phyloP scores from a whole-genome alignment of 306 rosid genomes.

The Malus sylvestris region DNA sequence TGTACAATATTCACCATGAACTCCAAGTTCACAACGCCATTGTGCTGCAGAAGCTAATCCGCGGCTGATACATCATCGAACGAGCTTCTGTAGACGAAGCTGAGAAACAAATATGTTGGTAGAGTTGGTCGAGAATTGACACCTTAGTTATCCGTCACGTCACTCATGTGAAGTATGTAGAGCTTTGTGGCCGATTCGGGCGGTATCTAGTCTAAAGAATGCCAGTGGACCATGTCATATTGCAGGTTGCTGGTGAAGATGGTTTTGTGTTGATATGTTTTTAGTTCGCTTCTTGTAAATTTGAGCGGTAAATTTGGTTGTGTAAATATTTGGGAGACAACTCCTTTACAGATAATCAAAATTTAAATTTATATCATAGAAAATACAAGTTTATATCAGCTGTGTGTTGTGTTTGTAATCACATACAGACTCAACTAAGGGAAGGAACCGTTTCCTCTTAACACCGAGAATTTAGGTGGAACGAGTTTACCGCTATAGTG shows the following conservation, averaged over 20 bases:
- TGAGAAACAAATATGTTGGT: slow-evolving; percentile 5
- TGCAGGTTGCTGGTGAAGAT: not conserved
- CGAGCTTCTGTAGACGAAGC: slow-evolving; percentile 3
- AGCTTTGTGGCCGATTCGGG: slow-evolving; percentile 9
- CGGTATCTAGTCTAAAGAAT: not conserved
- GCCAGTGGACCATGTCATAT: not conserved
- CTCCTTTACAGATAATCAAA: not conserved
- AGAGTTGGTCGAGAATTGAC: not conserved
- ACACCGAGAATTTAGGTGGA: too few species aligned
- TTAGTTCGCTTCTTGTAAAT: not conserved
- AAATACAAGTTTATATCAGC: not conserved
- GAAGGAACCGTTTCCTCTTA: too few species aligned
- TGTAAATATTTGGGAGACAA: not conserved
- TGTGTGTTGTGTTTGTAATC: too few species aligned
- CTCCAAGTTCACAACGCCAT: not conserved
- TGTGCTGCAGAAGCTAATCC: slow-evolving; percentile 2
- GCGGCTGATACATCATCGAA: slow-evolving; percentile 5
- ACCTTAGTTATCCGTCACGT: not conserved
- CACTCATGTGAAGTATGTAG: slow-evolving; percentile 7
- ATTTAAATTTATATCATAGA: not conserved
- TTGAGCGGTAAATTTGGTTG: not conserved
- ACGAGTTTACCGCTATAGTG: too few species aligned
- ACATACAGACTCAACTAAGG: too few species aligned
- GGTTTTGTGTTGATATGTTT: not conserved
- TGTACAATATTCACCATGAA: not conserved